These are phyloP conservation scores for Aspergillus piperis DNA, from an alignment of 2,329 filamentous ascomycete species.

Conservation along the genomic window DNA sequence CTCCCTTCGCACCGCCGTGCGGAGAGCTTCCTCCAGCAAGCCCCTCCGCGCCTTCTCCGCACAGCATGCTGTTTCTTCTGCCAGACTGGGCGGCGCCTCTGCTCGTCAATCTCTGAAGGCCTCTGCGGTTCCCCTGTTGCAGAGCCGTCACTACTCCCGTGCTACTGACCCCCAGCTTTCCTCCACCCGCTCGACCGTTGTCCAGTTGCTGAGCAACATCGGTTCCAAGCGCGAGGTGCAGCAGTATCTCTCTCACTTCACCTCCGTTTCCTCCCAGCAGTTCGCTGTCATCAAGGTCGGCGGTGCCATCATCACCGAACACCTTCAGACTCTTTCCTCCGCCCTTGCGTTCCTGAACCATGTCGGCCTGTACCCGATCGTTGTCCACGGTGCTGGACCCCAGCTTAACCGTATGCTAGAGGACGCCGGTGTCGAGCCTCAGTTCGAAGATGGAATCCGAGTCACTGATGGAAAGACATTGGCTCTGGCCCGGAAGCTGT, in stretches of 20 bases:
- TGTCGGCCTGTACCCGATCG: constrained; percentile 90
- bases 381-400: constrained; percentile 92
- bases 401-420: constrained; percentile 92
- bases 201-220: constrained; percentile 91
- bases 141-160: constrained; percentile 48
- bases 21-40: constrained; percentile 45
- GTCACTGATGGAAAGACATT: constrained; percentile 96
- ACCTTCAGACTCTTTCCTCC: constrained; percentile 86
- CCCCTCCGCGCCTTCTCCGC: constrained; percentile 45
- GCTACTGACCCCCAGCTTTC: constrained; percentile 52
- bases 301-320: constrained; percentile 91
- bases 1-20: constrained; percentile 47
- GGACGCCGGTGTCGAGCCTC: constrained; percentile 86
- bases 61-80: constrained; percentile 35
- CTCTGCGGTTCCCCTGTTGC: constrained; percentile 29
- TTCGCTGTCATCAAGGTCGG: constrained; percentile 99
- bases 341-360: constrained; percentile 90
- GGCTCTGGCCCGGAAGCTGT: constrained; percentile 84
- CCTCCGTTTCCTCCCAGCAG: constrained; percentile 91
- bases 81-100: constrained; percentile 29
- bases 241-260: constrained; percentile 97
- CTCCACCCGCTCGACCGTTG: constrained; percentile 75
- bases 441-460: constrained; percentile 94
- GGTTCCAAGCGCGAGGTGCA: constrained; percentile 94
- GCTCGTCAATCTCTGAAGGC: constrained; percentile 30